Evolutionary conservation across 768 basidiomycete species (phyloP), one percentile per base, ranked within the genome.

Genomic region (Lentinula lateritia): DNA sequence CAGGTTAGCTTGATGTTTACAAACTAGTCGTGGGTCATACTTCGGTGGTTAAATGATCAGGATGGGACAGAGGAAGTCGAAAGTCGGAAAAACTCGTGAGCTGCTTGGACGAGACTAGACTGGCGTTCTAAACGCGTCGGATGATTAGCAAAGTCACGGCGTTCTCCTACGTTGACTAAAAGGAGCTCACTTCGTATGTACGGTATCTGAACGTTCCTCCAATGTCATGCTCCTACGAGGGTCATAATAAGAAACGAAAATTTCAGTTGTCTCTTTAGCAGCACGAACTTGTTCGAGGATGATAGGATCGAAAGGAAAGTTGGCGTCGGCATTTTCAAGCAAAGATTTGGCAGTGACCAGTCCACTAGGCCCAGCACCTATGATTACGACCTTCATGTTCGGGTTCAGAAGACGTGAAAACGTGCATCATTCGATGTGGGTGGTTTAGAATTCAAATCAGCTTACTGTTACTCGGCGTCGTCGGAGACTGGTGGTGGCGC

Each of bases 81-180:
- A 83, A 85, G 69, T 86, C 84, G 35, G 81, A 82, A 70, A 85
- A 86, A 61, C 77, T 76, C 5, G 85, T 86, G 39, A 86, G 72
- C 67, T 85, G 83, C 66, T 85, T 85, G 12, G 80, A 81, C 13
- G 79, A 82, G n/a, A 84, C 83, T 23, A 84, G 71, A 18, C 71
- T 74, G 12, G 80, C 76, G 57, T 81, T 78, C 81, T 83, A 67
- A 38, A 38, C 35, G 23, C 10, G 28, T 45, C 18, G 18, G 20
- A 15, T 39, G 50, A 16, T 41, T n/a, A 50, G 34, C 12, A 32
- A 28, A 32, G 39, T n/a, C 15, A 34, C 39, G 16, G n/a, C 23
- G 18, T 18, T 58, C 8, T 28, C 28, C 28, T 6, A 18, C 16
- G 15, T 60, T 18, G n/a, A 53, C 10, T 4, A 39, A 28, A 45